Base-by-base conservation (phyloP, 2,329 filamentous ascomycete species). In the Salinomyces thailandicus region DNA sequence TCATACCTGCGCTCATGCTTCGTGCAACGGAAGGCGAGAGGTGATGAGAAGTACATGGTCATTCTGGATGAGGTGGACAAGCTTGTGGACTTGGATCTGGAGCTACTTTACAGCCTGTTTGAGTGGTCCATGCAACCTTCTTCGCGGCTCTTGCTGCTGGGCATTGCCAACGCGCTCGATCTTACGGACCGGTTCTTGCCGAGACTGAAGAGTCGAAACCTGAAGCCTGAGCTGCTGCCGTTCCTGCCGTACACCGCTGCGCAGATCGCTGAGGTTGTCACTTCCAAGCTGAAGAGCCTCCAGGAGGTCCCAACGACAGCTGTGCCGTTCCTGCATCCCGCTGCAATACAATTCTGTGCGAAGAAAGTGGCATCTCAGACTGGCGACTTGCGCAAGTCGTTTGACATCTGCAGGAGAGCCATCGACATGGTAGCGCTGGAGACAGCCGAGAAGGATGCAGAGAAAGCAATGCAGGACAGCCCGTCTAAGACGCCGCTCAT, bases 11-110 rank as follows among this genome's bases (percentile, higher is more conserved):
- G 82, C 54, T 69, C 69, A 19, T 69, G 85, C 37, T 89, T 96
- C 53, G 62, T 81, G 31, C 39, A 45, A 14, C 70, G 76, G 69
- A 58, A 73, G 71, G 45, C 71, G 67, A 44, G 61, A 61, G 64
- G 69, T 13, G 56, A 60, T 24, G 57, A 58, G 26, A 72, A 83
- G 9, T 93, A 82, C 53, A 60, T 96, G n/a, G 77, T 98, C 18
- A 82, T 85, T 1, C 68, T 98, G 39, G 91, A 98, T 53, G 91
- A 98, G 63, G 89, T 98, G 42, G 91, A 98, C 53, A 84, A 93
- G 54, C 78, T 98, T 33, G 70, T 98, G 27, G 89, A 84, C 1
- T 69, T 94, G 45, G 89, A 95, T 49, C 67, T 91, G 40, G 85
- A 93, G 49, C 81, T 91, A 37, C 68, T 98, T 11, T 95, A 96